Conservation (phyloP, 495 filamentous ascomycete genomes). For the Penicillium angulare region DNA sequence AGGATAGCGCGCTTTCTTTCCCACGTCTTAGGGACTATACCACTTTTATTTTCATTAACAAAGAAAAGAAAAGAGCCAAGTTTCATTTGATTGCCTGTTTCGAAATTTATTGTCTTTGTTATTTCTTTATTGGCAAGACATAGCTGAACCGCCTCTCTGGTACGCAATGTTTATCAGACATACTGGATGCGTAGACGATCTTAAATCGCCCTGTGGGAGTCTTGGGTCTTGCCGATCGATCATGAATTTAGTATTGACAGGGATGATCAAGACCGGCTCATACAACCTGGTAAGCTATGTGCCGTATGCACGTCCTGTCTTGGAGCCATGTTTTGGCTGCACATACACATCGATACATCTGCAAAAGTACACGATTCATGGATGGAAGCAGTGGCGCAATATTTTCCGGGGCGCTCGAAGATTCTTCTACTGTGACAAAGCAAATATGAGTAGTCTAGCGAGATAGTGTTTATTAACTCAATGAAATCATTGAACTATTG, state of each 20-base stretch:
- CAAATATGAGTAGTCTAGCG: too few species aligned
- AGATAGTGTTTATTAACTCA: too few species aligned
- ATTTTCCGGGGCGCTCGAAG: too few species aligned
- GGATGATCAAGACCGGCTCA: slow-evolving; percentile 16
- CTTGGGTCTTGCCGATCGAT: slow-evolving; percentile 21
- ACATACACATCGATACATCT: not conserved
- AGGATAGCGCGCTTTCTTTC: not conserved
- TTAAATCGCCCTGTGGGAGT: slow-evolving; percentile 9
- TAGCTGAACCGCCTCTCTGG: not conserved
- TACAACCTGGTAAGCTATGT: not conserved
- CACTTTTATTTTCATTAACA: too few species aligned
- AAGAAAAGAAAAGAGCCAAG: too few species aligned
- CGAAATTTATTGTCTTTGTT: slow-evolving; percentile 5
- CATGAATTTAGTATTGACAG: slow-evolving; percentile 22
- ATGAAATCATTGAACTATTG: too few species aligned
- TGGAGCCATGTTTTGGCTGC: not conserved
- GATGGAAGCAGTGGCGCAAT: too few species aligned
- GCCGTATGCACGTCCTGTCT: too few species aligned
- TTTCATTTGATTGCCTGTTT: too few species aligned
- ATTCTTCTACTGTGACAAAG: too few species aligned
- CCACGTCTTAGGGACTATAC: too few species aligned
- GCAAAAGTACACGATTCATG: too few species aligned
- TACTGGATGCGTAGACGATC: slow-evolving; percentile 13
- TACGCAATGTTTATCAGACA: slow-evolving; percentile 3
- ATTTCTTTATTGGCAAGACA: not conserved